phyloP scores from a whole-genome alignment of 768 basidiomycete species.

The Coprinellus micaceus region DNA sequence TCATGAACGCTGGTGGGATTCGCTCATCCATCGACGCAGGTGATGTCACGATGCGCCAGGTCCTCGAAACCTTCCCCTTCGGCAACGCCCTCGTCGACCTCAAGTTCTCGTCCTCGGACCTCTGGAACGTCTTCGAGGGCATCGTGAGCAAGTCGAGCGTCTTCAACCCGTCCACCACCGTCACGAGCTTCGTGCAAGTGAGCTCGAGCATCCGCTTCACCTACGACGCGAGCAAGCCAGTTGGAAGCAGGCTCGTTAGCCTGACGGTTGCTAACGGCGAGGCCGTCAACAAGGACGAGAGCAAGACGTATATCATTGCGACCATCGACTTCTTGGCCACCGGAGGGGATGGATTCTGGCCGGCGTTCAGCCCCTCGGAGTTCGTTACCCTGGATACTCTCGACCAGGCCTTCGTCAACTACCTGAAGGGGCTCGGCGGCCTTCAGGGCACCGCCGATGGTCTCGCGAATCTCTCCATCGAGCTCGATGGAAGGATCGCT shows the following conservation, averaged over 20 bases:
- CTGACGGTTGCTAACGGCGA: slow-evolving; percentile 25
- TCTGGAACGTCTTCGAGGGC: slow-evolving; percentile 43
- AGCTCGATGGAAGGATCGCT: slow-evolving; percentile 17
- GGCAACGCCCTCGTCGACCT: slow-evolving; percentile 39
- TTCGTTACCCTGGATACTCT: slow-evolving; percentile 29
- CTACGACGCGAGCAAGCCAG: slow-evolving; percentile 26
- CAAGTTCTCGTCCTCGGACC: slow-evolving; percentile 34
- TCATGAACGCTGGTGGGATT: slow-evolving; percentile 44
- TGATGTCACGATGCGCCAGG: slow-evolving; percentile 36
- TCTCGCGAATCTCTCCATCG: slow-evolving; percentile 12
- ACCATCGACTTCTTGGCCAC: slow-evolving; percentile 32
- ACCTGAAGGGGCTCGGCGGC: slow-evolving; percentile 20
- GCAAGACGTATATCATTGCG: slow-evolving; percentile 23
- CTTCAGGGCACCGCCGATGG: neutral
- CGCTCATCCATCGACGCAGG: slow-evolving; percentile 37
- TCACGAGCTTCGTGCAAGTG: slow-evolving; percentile 42
- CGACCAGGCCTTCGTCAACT: slow-evolving; percentile 30
- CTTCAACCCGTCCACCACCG: slow-evolving; percentile 20
- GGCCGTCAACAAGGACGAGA: slow-evolving; percentile 20
- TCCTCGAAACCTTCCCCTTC: slow-evolving; percentile 42
- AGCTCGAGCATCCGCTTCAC: slow-evolving; percentile 33
- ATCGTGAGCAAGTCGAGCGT: slow-evolving; percentile 29
- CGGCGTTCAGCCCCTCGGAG: slow-evolving; percentile 15
- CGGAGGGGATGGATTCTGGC: slow-evolving; percentile 35
- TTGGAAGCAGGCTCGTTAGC: slow-evolving; percentile 27